A percentile compares a stretch with the other conserved stretches of the same genome.
These are phyloP conservation scores for Clarireedia homoeocarpa DNA, from an alignment of 2,329 filamentous ascomycete species.

Conservation along the genomic window DNA sequence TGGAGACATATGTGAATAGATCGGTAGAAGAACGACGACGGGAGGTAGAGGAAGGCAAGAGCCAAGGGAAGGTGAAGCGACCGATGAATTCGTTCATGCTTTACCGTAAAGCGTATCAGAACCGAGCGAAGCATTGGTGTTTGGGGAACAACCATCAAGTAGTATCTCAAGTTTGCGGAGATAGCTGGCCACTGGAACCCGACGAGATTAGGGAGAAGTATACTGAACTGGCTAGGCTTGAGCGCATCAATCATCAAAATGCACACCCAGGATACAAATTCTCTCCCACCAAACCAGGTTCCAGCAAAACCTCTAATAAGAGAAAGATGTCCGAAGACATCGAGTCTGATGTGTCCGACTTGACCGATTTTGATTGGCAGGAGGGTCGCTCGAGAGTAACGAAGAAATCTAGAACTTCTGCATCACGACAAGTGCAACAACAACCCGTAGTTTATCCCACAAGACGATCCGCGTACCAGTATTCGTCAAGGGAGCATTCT, in stretches of 20 bases:
- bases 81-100: slow-evolving; percentile 99
- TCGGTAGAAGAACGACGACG: slow-evolving; percentile 54
- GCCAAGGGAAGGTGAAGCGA: slow-evolving; percentile 70
- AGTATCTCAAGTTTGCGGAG: slow-evolving; percentile 79
- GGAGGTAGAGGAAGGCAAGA: slow-evolving; percentile 62
- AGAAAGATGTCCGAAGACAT: slow-evolving; percentile 37
- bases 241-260: slow-evolving; percentile 74
- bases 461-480: slow-evolving; percentile 25
- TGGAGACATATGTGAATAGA: slow-evolving; percentile 71
- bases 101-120: slow-evolving; percentile 87
- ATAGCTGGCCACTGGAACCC: slow-evolving; percentile 78
- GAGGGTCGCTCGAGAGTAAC: slow-evolving; percentile 18
- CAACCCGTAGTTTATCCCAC: slow-evolving; percentile 23
- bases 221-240: slow-evolving; percentile 68
- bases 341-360: slow-evolving; percentile 36
- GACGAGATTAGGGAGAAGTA: slow-evolving; percentile 66
- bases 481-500: slow-evolving; percentile 24
- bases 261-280: slow-evolving; percentile 95
- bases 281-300: slow-evolving; percentile 63
- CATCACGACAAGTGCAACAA: slow-evolving; percentile 13
- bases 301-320: slow-evolving; percentile 39
- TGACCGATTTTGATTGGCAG: slow-evolving; percentile 40
- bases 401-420: slow-evolving; percentile 14
- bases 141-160: slow-evolving; percentile 88
- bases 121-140: slow-evolving; percentile 74